These are phyloP conservation scores for Haematococcus sp. DNA, from an alignment of 139 green algal species.

Conservation along the genomic window DNA sequence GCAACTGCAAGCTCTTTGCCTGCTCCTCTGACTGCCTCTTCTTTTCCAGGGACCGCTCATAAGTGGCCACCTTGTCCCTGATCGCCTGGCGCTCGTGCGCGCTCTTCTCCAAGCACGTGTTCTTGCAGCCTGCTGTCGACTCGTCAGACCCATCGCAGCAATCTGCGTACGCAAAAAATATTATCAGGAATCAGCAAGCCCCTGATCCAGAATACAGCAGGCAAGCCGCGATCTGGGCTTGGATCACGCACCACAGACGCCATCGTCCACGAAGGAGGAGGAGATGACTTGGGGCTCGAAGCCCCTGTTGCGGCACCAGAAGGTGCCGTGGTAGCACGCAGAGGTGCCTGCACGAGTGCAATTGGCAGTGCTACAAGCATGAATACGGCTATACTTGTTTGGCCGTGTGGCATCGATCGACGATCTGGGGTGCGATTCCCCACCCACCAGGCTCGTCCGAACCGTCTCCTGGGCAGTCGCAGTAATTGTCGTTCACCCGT, in stretches of 20 bases:
- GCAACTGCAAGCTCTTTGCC: constrained; percentile 13
- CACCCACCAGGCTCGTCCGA: constrained; percentile 85
- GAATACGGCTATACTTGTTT: too few species aligned
- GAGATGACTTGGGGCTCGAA: constrained; percentile 63
- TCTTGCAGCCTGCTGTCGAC: constrained; percentile 61
- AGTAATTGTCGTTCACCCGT: constrained; percentile 92
- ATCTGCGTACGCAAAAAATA: constrained; percentile 54
- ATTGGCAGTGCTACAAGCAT: not conserved
- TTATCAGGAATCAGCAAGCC: not conserved
- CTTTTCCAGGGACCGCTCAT: constrained; percentile 27
- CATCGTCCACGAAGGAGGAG: constrained; percentile 89
- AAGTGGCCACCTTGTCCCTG: constrained; percentile 32
- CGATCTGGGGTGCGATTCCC: not conserved
- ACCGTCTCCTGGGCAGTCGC: constrained; percentile 88
- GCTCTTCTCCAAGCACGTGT: constrained; percentile 73
- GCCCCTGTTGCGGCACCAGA: constrained; percentile 87
- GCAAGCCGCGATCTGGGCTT: not conserved
- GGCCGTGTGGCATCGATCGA: not conserved
- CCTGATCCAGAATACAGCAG: too few species aligned
- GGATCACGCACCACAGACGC: constrained; percentile 76
- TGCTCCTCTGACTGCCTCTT: constrained; percentile 6
- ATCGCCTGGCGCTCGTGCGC: constrained; percentile 45
- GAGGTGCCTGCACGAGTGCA: constrained; percentile 67
- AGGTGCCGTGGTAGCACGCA: constrained; percentile 76
- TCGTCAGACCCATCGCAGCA: constrained; percentile 94